Evolutionary conservation across 306 rosid species (phyloP).

Genomic region (Phaseolus lunatus): DNA sequence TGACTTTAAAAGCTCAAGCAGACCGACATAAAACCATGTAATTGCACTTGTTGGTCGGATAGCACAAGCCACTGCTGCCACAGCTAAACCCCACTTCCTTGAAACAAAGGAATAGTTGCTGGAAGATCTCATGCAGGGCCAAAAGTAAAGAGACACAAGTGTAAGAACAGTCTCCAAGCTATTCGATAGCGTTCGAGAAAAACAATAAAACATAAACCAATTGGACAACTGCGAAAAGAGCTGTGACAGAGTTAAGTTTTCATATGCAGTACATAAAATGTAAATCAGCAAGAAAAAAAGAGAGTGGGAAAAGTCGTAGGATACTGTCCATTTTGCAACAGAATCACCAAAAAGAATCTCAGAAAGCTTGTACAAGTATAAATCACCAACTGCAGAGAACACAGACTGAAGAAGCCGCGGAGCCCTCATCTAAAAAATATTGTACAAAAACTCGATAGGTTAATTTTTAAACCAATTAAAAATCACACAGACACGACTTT

Average conservation of each 20-base stretch:
- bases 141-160: slow-evolving; percentile 76
- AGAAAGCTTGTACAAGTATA: slow-evolving; percentile 80
- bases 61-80: slow-evolving; percentile 85
- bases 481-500: background rate
- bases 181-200: slow-evolving; percentile 86
- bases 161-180: slow-evolving; percentile 90
- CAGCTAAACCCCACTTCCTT: slow-evolving; percentile 76
- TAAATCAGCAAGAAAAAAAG: slow-evolving; percentile 24
- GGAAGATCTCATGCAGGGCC: slow-evolving; percentile 84
- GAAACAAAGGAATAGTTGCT: slow-evolving; percentile 51
- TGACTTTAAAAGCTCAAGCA: slow-evolving; percentile 69
- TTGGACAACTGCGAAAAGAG: slow-evolving; percentile 83
- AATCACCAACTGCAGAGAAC: slow-evolving; percentile 83
- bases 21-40: slow-evolving; percentile 83
- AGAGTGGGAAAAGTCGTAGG: slow-evolving; percentile 51
- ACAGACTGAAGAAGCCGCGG: slow-evolving; percentile 82
- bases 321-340: slow-evolving; percentile 92
- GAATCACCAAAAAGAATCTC: slow-evolving; percentile 60
- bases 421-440: slow-evolving; percentile 69
- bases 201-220: slow-evolving; percentile 89
- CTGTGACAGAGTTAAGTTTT: slow-evolving; percentile 64
- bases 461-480: background rate
- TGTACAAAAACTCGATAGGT: background rate
- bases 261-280: slow-evolving; percentile 5
- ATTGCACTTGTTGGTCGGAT: slow-evolving; percentile 90